Evolutionary conservation across 495 filamentous ascomycete genomes (phyloP), one percentile per base, ranked within the genome.

Genomic region (Filosporella fistucella): DNA sequence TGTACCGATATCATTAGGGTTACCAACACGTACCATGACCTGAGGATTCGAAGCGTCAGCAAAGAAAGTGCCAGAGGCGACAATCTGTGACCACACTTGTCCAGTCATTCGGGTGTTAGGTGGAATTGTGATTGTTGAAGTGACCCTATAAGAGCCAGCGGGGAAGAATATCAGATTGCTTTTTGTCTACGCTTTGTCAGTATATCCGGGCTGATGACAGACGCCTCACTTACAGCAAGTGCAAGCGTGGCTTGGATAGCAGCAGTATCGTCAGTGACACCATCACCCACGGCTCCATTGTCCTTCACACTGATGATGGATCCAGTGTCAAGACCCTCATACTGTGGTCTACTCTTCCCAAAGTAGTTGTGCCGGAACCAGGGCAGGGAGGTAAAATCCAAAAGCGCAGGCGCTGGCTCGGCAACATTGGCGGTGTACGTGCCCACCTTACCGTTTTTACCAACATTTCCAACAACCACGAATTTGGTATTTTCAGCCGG

Each of bases 1-100:
- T 0, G 63, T 52, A 14, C 81, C 82, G 1, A 75, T 68, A 25
- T 85, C 77, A 0, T 61, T 56, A 1, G 34, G 25, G 18, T 72
- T 70, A n/a, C 81, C 82, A 14, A 86, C 60, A 22, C 69, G 49
- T 4, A 86, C 68, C 24, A 84, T 68, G 0, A 78, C 63, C n/a
- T 57, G 65, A 0, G 82, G 82, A 25, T 63, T 63, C 12, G 41
- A 37, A 0, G 60, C 50, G 52, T 82, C 66, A n/a, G 67, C 64
- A 61, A 84, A 85, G 42, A 64, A 67, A 30, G 59, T 26, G 11
- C 82, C 81, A 20, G 2, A 41, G n/a, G 60, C 72, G 0, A 63
- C 62, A 29, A 74, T 71, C 28, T 70, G 71, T 1, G 72, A 65
- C 72, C 72, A 76, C 0, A 60, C 69, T 47, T 76, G 66, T 16